Conservation (phyloP, 1,139 yeast genomes). For the Yamadazyma atlantica region DNA sequence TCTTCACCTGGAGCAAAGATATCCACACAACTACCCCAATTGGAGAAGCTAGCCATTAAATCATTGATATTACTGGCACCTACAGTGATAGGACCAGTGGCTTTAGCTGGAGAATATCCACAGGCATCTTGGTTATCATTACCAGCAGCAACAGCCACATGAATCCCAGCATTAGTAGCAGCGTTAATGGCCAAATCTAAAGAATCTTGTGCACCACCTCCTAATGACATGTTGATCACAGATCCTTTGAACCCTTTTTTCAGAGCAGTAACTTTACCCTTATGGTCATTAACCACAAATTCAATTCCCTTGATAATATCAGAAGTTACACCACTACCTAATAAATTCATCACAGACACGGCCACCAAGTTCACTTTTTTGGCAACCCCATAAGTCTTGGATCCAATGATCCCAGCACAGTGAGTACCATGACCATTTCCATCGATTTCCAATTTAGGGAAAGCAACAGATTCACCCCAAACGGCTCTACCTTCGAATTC, state of each 20-base stretch:
- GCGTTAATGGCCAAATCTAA: slow-evolving; percentile 83
- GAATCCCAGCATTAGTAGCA: slow-evolving; percentile 76
- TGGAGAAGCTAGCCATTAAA: slow-evolving; percentile 75
- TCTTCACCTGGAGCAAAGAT: slow-evolving; percentile 85
- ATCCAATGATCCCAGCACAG: slow-evolving; percentile 84
- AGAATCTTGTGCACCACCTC: slow-evolving; percentile 78
- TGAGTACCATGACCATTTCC: slow-evolving; percentile 96
- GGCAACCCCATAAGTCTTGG: slow-evolving; percentile 75
- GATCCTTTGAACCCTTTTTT: slow-evolving; percentile 78
- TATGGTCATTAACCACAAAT: slow-evolving; percentile 67
- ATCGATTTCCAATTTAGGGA: slow-evolving; percentile 78
- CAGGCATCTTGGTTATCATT: slow-evolving; percentile 85
- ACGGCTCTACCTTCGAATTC: slow-evolving; percentile 90
- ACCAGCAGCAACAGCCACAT: slow-evolving; percentile 89
- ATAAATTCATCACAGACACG: slow-evolving; percentile 71
- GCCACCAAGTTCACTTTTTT: slow-evolving; percentile 74
- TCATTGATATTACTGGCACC: slow-evolving; percentile 81
- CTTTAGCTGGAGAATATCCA: slow-evolving; percentile 79
- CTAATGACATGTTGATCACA: slow-evolving; percentile 87
- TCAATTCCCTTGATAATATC: slow-evolving; percentile 83
- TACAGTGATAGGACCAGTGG: slow-evolving; percentile 73
- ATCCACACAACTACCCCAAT: slow-evolving; percentile 83
- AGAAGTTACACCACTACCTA: slow-evolving; percentile 79
- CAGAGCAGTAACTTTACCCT: slow-evolving; percentile 52
- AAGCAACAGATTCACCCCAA: slow-evolving; percentile 92